These are phyloP conservation scores for Hemileia vastatrix DNA, from an alignment of 1,284 basidiomycete genomes.

Conservation along the genomic window DNA sequence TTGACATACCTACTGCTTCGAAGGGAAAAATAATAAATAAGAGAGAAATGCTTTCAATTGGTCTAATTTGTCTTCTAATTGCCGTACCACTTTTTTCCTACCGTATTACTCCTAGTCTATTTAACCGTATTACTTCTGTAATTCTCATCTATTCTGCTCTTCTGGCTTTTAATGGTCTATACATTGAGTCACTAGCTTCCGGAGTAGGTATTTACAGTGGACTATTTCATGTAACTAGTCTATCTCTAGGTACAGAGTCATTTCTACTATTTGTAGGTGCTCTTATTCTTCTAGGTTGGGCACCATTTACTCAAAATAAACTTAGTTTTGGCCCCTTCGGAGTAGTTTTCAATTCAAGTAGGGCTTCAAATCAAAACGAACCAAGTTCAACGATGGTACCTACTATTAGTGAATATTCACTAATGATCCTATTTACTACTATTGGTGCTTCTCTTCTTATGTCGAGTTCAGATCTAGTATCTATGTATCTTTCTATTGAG, in stretches of 20 bases:
- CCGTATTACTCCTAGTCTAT: slow-evolving; percentile 36
- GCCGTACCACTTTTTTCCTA: slow-evolving; percentile 30
- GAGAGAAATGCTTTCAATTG: slow-evolving; percentile 27
- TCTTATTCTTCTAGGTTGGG: too few relatives aligned
- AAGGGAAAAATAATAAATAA: too few relatives aligned
- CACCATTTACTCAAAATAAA: too few relatives aligned
- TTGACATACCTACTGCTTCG: too few relatives aligned
- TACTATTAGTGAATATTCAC: slow-evolving; percentile 24
- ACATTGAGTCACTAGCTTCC: slow-evolving; percentile 35
- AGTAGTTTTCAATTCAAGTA: too few relatives aligned
- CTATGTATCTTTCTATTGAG: slow-evolving; percentile 29
- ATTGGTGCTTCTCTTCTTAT: slow-evolving; percentile 26
- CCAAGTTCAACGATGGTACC: too few relatives aligned
- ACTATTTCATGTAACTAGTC: slow-evolving; percentile 41
- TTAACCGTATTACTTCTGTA: slow-evolving; percentile 37
- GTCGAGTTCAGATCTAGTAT: slow-evolving; percentile 28
- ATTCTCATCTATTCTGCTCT: slow-evolving; percentile 35
- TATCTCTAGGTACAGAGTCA: too few relatives aligned
- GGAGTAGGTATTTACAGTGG: slow-evolving; percentile 43
- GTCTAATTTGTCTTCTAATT: slow-evolving; percentile 29
- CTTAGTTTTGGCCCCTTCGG: too few relatives aligned
- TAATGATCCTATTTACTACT: slow-evolving; percentile 29
- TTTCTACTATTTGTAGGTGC: too few relatives aligned
- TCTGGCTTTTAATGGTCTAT: slow-evolving; percentile 35
- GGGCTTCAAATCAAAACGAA: too few relatives aligned